A percentile compares a stretch with the other conserved stretches of the same genome.
Conservation (phyloP, 2,329 filamentous ascomycete species). For the Grosmannia serpens region DNA sequence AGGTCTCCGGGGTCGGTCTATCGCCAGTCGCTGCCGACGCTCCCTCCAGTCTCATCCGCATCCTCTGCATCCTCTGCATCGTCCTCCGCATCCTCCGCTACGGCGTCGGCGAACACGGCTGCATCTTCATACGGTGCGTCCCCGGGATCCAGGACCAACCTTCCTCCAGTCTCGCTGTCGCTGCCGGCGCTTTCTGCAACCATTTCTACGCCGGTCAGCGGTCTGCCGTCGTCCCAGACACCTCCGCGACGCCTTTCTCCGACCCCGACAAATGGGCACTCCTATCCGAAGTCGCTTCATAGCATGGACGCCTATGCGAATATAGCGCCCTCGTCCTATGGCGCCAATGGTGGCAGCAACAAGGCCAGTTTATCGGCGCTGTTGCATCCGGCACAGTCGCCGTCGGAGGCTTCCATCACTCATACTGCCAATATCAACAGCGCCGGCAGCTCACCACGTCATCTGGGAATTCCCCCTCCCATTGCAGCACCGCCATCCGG, state of each 20-base stretch:
- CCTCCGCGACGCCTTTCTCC: conserved; percentile 3
- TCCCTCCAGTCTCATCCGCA: conserved; percentile 7
- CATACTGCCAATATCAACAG: conserved; percentile 26
- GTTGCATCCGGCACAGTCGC: conserved; percentile 38
- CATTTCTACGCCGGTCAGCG: neutral
- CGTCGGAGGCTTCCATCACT: conserved; percentile 28
- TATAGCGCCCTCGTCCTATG: conserved; percentile 3
- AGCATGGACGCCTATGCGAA: conserved; percentile 15
- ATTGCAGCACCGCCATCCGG: neutral
- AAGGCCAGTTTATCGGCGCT: conserved; percentile 35
- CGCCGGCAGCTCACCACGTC: conserved; percentile 37
- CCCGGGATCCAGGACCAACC: conserved; percentile 4
- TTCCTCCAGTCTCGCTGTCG: conserved; percentile 7
- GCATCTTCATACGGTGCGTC: conserved; percentile 4
- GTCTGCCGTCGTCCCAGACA: conserved; percentile 2
- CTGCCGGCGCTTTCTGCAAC: conserved; percentile 2
- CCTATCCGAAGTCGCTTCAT: conserved; percentile 22
- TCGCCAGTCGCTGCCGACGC: conserved; percentile 6
- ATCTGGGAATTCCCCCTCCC: conserved; percentile 11
- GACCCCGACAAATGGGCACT: conserved; percentile 29
- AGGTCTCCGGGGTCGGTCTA: conserved; percentile 8
- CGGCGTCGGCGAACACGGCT: neutral
- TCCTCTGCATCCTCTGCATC: neutral
- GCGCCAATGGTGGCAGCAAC: conserved; percentile 17
- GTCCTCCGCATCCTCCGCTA: neutral